Evolutionary conservation across 73 alveolate genomes (phyloP), one percentile per base, ranked within the genome.

Genomic region (Paramecium bursaria): DNA sequence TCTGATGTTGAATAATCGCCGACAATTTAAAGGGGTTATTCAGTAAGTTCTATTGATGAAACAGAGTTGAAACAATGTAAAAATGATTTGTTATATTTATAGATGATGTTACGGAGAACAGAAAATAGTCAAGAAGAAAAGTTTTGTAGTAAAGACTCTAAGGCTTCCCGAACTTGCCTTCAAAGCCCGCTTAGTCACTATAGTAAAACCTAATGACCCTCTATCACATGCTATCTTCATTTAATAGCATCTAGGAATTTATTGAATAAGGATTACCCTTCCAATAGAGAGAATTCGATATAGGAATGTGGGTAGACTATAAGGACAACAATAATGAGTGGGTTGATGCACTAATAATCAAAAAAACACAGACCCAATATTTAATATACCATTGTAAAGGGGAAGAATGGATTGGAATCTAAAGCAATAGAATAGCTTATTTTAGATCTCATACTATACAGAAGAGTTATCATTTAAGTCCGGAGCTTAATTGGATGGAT

Each of bases 361-460:
- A 33, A 5, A 67, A 67, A 42, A 21, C 33, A 67, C 44, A 67
- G 21, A 33, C 3, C 44, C 57, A 67, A 25, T 22, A 21, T 21
- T 42, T 14, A 33, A 67, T 67, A 4, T 19, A 19, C 3, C 82
- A 67, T 67, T 5, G 25, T 5, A 67, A 42, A 17, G 82, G 82
- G 14, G 82, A 67, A 19, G 82, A 67, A 33, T 67, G 82, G 82
- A 15, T 67, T 4, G 42, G 30, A 19, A 47, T 67, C 21, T 57
- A 53, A 33, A 39, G 60, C 0, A 33, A 31, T 42, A 67, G 82
- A 39, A 19, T 67, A 35, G 54, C 60, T 13, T 35, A 39, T 39
- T 67, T 67, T 44, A 67, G 82, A 67, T 67, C 82, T 35, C 82
- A 67, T 14, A 67, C 82, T 0, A 31, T 67, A 19, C 13, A 67